Conservation (phyloP, 139 green algal genomes). For the Nannochloris sp. region DNA sequence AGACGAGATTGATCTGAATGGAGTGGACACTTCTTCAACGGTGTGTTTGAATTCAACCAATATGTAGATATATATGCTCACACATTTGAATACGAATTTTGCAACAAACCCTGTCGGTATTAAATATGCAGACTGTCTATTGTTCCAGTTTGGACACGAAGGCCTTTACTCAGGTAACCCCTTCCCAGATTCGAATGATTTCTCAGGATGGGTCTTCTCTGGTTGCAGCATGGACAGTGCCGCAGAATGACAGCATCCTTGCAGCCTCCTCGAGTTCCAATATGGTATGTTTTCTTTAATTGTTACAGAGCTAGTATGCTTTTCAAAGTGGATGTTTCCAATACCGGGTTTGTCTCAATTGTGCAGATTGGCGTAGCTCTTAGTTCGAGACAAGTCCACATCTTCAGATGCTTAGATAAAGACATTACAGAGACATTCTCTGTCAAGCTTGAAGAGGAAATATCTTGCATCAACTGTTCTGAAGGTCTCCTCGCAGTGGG, state of each 20-base stretch:
- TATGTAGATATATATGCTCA: too few relatives aligned
- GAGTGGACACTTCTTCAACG: too few relatives aligned
- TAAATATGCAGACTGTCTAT: conserved; percentile 51
- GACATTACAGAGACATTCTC: conserved; percentile 26
- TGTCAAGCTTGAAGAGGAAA: conserved; percentile 49
- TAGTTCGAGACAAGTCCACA: neutral
- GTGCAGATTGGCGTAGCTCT: neutral
- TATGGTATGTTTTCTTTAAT: too few relatives aligned
- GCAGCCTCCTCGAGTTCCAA: too few relatives aligned
- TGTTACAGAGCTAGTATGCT: too few relatives aligned
- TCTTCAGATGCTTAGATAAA: conserved; percentile 31
- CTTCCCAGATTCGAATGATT: conserved; percentile 19
- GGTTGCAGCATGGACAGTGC: too few relatives aligned
- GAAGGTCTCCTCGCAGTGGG: neutral
- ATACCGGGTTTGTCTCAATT: neutral
- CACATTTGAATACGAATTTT: too few relatives aligned
- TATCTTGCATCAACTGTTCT: neutral
- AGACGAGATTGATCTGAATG: conserved; percentile 59
- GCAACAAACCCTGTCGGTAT: too few relatives aligned
- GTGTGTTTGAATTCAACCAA: too few relatives aligned
- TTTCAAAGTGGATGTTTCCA: too few relatives aligned
- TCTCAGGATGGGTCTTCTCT: too few relatives aligned
- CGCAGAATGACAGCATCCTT: too few relatives aligned
- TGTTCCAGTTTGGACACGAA: conserved; percentile 72
- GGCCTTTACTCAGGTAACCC: conserved; percentile 77